These are phyloP conservation scores for Phaeodactylum tricornutum DNA, from an alignment of 108 stramenopile genomes.

Conservation along the genomic window DNA sequence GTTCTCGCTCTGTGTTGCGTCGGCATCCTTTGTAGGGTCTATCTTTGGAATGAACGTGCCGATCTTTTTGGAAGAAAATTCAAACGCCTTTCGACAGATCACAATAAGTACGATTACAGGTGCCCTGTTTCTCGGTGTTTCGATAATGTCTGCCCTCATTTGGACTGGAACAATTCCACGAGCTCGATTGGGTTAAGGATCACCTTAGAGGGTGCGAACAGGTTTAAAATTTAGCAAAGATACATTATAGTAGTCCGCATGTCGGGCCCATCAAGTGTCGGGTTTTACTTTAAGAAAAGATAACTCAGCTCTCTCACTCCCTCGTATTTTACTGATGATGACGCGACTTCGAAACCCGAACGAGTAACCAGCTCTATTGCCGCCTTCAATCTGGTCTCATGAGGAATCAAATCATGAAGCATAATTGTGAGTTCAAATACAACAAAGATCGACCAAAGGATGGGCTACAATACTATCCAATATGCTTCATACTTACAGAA, in stretches of 20 bases:
- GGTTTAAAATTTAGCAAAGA: too few relatives aligned
- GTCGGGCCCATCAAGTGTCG: too few relatives aligned
- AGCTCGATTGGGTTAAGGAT: too few relatives aligned
- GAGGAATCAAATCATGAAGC: constrained; percentile 8
- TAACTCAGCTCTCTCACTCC: constrained; percentile 18
- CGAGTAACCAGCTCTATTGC: constrained; percentile 29
- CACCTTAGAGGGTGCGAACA: too few relatives aligned
- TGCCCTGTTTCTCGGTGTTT: constrained; percentile 5
- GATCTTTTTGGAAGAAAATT: constrained; percentile 35
- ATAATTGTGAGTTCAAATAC: background rate
- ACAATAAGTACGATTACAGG: constrained; percentile 18
- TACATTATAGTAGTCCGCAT: too few relatives aligned
- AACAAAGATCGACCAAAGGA: background rate
- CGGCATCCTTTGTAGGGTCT: constrained; percentile 55
- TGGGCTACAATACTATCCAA: background rate
- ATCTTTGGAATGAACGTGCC: constrained; percentile 75
- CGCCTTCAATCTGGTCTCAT: constrained; percentile 44
- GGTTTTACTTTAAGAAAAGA: constrained; percentile 11
- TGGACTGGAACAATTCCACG: background rate
- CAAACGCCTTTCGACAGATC: constrained; percentile 31
- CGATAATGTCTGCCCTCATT: constrained; percentile 9
- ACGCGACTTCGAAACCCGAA: constrained; percentile 31
- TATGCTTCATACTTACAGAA: constrained; percentile 6
- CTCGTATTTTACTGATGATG: constrained; percentile 51
- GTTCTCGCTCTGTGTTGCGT: constrained; percentile 35